phyloP scores from a whole-genome alignment of 2,329 filamentous ascomycete genomes.

The Cladosporium colombiae region DNA sequence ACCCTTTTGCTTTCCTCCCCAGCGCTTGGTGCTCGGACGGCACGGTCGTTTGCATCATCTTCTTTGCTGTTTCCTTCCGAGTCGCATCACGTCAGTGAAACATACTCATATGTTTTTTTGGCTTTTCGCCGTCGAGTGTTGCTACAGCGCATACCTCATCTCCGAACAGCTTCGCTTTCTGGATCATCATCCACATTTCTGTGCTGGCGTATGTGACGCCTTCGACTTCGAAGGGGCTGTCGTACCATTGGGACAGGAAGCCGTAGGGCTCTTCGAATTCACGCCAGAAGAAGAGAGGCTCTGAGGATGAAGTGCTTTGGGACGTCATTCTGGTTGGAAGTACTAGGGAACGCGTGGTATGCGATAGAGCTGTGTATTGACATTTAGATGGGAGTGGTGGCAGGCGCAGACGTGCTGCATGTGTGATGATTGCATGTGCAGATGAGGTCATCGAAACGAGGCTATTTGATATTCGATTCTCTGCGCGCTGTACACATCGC shows the following conservation, averaged over 20 bases:
- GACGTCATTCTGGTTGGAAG: not conserved
- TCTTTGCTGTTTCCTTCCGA: conserved; percentile 42
- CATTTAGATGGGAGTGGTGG: not conserved
- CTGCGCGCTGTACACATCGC: not conserved
- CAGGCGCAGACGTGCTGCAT: not conserved
- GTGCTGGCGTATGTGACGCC: conserved; percentile 41
- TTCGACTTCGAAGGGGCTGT: conserved; percentile 50
- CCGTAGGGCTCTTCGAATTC: conserved; percentile 50
- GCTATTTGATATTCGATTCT: not conserved
- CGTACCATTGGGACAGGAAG: conserved; percentile 66
- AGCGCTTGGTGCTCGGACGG: conserved; percentile 56
- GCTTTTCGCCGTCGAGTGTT: not conserved
- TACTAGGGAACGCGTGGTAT: not conserved
- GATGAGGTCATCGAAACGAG: conserved; percentile 4
- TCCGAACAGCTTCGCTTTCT: conserved; percentile 45
- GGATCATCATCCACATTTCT: conserved; percentile 54
- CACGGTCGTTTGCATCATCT: conserved; percentile 51
- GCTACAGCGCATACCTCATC: conserved; percentile 38
- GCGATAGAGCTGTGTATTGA: not conserved
- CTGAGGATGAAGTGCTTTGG: conserved; percentile 8
- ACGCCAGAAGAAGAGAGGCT: conserved; percentile 41
- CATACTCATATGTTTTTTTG: too few species aligned
- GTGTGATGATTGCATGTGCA: not conserved
- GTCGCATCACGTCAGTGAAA: not conserved
- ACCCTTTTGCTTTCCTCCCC: conserved; percentile 57